phyloP scores from a whole-genome alignment of 371 early-diverging fungal genomes.

The Mycotypha africana region DNA sequence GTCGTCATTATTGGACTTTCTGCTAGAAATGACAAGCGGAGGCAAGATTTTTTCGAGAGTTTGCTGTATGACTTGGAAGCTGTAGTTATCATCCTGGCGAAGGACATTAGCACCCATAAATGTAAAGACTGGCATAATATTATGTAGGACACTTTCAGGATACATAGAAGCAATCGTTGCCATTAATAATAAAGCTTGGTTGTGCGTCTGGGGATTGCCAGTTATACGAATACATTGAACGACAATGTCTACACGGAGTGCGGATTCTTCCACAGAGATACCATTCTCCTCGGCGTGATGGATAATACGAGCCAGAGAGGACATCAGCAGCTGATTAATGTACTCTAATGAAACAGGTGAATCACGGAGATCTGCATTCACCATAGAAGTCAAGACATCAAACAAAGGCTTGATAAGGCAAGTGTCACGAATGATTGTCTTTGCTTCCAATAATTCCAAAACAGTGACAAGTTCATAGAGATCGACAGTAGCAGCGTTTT shows the following conservation, averaged over 20 bases:
- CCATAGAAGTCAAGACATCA: slow-evolving; percentile 65
- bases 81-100: slow-evolving; percentile 93
- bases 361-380: slow-evolving; percentile 51
- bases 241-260: slow-evolving; percentile 77
- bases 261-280: slow-evolving; percentile 34
- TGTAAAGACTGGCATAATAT: slow-evolving; percentile 95
- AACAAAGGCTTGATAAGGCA: slow-evolving; percentile 66
- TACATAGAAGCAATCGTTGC: slow-evolving; percentile 79
- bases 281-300: slow-evolving; percentile 48
- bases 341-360: slow-evolving; percentile 76
- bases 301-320: slow-evolving; percentile 64
- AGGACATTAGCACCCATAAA: slow-evolving; percentile 96
- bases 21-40: slow-evolving; percentile 64
- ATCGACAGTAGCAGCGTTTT: slow-evolving; percentile 18
- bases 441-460: slow-evolving; percentile 68
- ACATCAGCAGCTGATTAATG: slow-evolving; percentile 80
- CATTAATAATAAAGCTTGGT: slow-evolving; percentile 83
- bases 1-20: slow-evolving; percentile 41
- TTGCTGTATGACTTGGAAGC: slow-evolving; percentile 91
- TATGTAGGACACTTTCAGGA: slow-evolving; percentile 83
- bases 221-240: slow-evolving; percentile 88
- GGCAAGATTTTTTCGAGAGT: slow-evolving; percentile 87
- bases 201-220: slow-evolving; percentile 95
- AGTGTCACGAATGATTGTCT: slow-evolving; percentile 39
- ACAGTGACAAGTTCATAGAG: slow-evolving; percentile 59